phyloP scores from a whole-genome alignment of 2,329 filamentous ascomycete species.

The Blumeriella jaapii region DNA sequence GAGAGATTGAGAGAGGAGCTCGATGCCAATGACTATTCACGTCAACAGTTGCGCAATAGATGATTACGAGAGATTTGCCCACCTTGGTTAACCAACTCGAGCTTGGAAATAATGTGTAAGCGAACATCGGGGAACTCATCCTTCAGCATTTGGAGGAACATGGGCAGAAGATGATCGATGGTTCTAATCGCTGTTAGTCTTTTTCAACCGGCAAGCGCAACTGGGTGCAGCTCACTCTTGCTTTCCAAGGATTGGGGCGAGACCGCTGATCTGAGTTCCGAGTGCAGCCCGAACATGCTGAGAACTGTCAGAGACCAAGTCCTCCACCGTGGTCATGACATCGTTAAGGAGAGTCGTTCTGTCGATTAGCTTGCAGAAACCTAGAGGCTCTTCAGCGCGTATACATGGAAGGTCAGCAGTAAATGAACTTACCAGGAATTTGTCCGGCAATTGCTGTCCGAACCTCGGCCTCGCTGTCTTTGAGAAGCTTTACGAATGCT shows the following conservation, averaged over 20 bases:
- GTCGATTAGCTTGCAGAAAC: constrained; percentile 87
- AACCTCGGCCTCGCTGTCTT: constrained; percentile 96
- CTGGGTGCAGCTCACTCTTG: constrained; percentile 55
- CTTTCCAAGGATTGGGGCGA: constrained; percentile 94
- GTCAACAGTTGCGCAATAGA: constrained; percentile 12
- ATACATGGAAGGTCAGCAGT: background rate
- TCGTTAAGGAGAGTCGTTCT: constrained; percentile 81
- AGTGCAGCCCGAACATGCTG: constrained; percentile 94
- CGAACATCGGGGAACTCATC: constrained; percentile 97
- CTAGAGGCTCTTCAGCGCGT: no score
- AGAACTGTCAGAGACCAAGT: constrained; percentile 88
- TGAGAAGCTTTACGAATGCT: constrained; percentile 92
- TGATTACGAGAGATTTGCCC: constrained; percentile 24
- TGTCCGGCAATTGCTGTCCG: constrained; percentile 94
- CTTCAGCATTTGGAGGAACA: constrained; percentile 99
- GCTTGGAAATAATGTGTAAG: constrained; percentile 98
- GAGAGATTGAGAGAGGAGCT: constrained; percentile 88
- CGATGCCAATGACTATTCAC: constrained; percentile 80
- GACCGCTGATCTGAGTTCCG: constrained; percentile 90
- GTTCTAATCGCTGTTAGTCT: constrained; percentile 45
- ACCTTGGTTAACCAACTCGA: constrained; percentile 96
- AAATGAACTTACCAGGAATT: constrained; percentile 56
- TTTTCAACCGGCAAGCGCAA: background rate
- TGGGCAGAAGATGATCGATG: constrained; percentile 89
- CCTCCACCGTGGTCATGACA: constrained; percentile 93